A percentile compares a stretch with the other conserved stretches of the same genome.
Evolutionary conservation across 2,329 filamentous ascomycete genomes (phyloP).

Genomic region (Neonectria hederae): DNA sequence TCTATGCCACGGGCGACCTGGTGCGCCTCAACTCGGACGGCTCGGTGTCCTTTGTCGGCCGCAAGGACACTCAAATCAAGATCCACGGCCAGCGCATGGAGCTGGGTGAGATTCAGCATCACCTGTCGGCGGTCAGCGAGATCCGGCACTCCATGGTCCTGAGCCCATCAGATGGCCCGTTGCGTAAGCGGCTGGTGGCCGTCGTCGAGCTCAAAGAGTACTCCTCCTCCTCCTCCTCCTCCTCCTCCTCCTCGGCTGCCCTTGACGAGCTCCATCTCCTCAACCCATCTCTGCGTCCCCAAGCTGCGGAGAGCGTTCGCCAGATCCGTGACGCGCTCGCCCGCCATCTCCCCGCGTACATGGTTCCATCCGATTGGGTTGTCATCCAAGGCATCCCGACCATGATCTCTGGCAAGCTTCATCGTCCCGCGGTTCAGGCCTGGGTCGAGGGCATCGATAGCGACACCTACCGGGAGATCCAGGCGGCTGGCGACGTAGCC

Average conservation of each 20-base stretch:
- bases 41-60: not conserved
- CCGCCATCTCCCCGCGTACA: slow-evolving; percentile 19
- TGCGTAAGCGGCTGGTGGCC: slow-evolving; percentile 13
- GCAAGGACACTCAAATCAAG: not conserved
- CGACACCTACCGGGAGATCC: slow-evolving; percentile 1
- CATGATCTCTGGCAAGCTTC: slow-evolving; percentile 25
- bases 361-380: slow-evolving; percentile 20
- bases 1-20: not conserved
- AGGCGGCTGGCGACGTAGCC: not conserved
- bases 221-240: not conserved
- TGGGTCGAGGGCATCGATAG: not conserved
- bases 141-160: slow-evolving; percentile 16
- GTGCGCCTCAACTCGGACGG: not conserved
- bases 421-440: slow-evolving; percentile 3
- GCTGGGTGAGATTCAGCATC: slow-evolving; percentile 6
- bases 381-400: slow-evolving; percentile 19
- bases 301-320: not conserved
- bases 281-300: not conserved
- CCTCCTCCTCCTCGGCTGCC: too few relatives aligned
- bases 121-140: slow-evolving; percentile 6
- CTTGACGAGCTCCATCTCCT: not conserved
- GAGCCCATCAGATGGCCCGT: slow-evolving; percentile 7
- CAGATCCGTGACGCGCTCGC: not conserved
- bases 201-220: slow-evolving; percentile 9
- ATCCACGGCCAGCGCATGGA: not conserved